phyloP scores from a whole-genome alignment of 805 yeast species.

The Peterozyma toletana region DNA sequence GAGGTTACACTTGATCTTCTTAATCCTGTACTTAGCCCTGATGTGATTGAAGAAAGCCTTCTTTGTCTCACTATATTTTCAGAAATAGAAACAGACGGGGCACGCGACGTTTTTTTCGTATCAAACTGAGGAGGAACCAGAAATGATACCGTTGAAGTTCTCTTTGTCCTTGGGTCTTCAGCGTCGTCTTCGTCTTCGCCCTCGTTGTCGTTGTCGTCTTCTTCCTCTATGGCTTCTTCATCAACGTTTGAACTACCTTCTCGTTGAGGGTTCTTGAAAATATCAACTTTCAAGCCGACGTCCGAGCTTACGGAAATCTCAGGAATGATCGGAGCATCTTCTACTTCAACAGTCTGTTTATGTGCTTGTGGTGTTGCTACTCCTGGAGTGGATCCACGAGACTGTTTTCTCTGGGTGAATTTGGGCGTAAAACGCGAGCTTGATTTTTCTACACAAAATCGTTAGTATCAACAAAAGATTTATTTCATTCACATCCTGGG shows the following conservation, averaged over 20 bases:
- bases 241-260: not conserved
- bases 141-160: not conserved
- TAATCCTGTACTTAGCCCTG: constrained; percentile 9
- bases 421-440: constrained; percentile 66
- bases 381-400: constrained; percentile 15
- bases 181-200: constrained; percentile 1
- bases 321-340: constrained; percentile 4
- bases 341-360: constrained; percentile 7
- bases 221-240: not conserved
- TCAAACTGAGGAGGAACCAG: not conserved
- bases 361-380: constrained; percentile 11
- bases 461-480: not conserved
- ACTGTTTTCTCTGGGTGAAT: constrained; percentile 21
- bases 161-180: constrained; percentile 1
- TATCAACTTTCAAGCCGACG: constrained; percentile 1
- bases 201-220: not conserved
- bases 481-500: no score
- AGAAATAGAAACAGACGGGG: not conserved
- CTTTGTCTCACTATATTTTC: constrained; percentile 10
- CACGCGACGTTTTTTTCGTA: not conserved
- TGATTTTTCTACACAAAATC: constrained; percentile 29
- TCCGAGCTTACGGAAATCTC: not conserved
- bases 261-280: not conserved
- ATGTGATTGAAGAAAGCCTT: constrained; percentile 11
- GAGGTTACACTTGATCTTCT: constrained; percentile 7